Percentiles rank a stretch among this genome's conserved stretches.
These are phyloP conservation scores for Myochromella boudieri DNA, from an alignment of 768 basidiomycete genomes.

Conservation along the genomic window DNA sequence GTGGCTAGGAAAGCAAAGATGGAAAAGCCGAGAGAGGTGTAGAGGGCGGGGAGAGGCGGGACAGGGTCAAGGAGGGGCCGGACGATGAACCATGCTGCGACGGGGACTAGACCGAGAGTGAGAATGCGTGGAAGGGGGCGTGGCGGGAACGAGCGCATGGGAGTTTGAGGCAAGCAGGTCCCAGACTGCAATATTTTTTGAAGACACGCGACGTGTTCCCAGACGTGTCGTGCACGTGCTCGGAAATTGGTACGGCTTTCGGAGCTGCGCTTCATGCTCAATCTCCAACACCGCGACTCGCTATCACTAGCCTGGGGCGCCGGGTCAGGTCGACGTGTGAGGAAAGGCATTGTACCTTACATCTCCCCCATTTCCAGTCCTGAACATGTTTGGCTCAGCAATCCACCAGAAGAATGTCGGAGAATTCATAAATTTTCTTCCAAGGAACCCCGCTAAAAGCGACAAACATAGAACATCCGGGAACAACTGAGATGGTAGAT, in stretches of 20 bases:
- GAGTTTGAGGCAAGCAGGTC: not conserved
- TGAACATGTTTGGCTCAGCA: too few relatives aligned
- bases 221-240: constrained; percentile 19
- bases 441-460: too few relatives aligned
- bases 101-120: constrained; percentile 59
- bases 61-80: constrained; percentile 70
- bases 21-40: constrained; percentile 81
- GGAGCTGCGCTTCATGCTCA: constrained; percentile 12
- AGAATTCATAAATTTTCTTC: too few relatives aligned
- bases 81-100: constrained; percentile 72
- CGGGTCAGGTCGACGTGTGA: too few relatives aligned
- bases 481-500: too few relatives aligned
- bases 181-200: too few relatives aligned
- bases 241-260: constrained; percentile 12
- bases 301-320: too few relatives aligned
- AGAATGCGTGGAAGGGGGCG: constrained; percentile 53
- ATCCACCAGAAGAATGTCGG: too few relatives aligned
- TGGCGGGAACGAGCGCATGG: constrained; percentile 31
- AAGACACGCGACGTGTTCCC: constrained; percentile 1
- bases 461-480: too few relatives aligned
- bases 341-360: too few relatives aligned
- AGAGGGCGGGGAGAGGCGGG: constrained; percentile 70
- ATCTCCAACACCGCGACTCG: too few relatives aligned
- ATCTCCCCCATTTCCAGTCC: too few relatives aligned
- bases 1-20: constrained; percentile 79